Evolutionary conservation across 2,329 filamentous ascomycete genomes (phyloP).

Genomic region (Xylaria sp.): DNA sequence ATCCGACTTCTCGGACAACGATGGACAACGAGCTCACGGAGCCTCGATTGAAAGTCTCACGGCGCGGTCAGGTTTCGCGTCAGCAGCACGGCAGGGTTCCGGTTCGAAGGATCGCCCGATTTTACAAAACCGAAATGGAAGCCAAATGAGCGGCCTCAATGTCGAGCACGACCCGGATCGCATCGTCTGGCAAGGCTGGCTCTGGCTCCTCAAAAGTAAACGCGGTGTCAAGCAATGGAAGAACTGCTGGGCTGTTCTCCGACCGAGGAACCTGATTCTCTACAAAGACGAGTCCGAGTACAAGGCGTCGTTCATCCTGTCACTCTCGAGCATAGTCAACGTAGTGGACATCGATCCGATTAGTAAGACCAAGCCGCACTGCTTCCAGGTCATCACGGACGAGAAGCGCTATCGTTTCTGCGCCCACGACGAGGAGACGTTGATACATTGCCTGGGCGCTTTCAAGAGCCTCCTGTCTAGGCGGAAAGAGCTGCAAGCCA

Average conservation of each 20-base stretch:
- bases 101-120: slow-evolving; percentile 36
- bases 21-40: slow-evolving; percentile 52
- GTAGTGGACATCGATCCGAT: slow-evolving; percentile 91
- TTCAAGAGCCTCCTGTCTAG: slow-evolving; percentile 84
- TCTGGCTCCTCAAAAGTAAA: slow-evolving; percentile 82
- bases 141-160: slow-evolving; percentile 62
- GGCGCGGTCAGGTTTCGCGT: slow-evolving; percentile 41
- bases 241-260: slow-evolving; percentile 88
- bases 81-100: slow-evolving; percentile 37
- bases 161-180: slow-evolving; percentile 74
- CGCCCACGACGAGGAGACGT: slow-evolving; percentile 75
- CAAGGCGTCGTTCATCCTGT: slow-evolving; percentile 78
- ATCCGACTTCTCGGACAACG: slow-evolving; percentile 83
- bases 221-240: slow-evolving; percentile 91
- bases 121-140: slow-evolving; percentile 55
- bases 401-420: slow-evolving; percentile 83
- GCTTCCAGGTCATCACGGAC: slow-evolving; percentile 91
- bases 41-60: slow-evolving; percentile 56
- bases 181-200: slow-evolving; percentile 91
- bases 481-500: slow-evolving; percentile 64
- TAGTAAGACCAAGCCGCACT: slow-evolving; percentile 81
- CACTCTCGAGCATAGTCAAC: slow-evolving; percentile 78
- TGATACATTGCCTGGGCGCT: slow-evolving; percentile 84
- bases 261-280: slow-evolving; percentile 79
- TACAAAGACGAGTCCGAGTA: slow-evolving; percentile 96